Percentiles rank a stretch among this genome's conserved stretches.
phyloP scores from a whole-genome alignment of 805 yeast genomes.

The Nakazawaea anatomiae region DNA sequence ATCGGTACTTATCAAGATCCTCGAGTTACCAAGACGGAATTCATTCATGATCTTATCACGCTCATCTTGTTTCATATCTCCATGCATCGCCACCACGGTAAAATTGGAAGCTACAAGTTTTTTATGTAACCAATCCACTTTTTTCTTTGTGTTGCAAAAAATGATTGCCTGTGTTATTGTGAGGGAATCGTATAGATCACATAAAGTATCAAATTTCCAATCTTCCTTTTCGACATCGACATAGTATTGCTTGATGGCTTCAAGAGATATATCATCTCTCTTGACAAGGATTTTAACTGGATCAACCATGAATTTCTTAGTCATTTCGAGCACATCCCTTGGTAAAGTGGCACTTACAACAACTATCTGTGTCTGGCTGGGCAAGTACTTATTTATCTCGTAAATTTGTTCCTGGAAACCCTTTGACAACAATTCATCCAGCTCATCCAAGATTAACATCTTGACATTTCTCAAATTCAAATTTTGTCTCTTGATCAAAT shows the following conservation, averaged over 20 bases:
- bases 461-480: constrained; percentile 79
- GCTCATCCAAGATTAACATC: constrained; percentile 96
- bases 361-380: constrained; percentile 88
- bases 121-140: constrained; percentile 84
- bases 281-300: constrained; percentile 93
- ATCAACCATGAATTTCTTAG: constrained; percentile 89
- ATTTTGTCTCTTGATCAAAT: constrained; percentile 88
- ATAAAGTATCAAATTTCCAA: constrained; percentile 90
- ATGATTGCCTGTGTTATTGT: constrained; percentile 97
- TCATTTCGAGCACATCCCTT: constrained; percentile 83
- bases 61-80: constrained; percentile 91
- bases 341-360: constrained; percentile 95
- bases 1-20: constrained; percentile 90
- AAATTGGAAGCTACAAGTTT: constrained; percentile 73
- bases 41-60: constrained; percentile 94
- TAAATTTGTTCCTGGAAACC: constrained; percentile 96
- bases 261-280: constrained; percentile 91
- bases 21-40: constrained; percentile 89
- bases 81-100: constrained; percentile 93
- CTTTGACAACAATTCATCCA: constrained; percentile 90
- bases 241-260: constrained; percentile 91
- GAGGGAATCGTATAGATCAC: constrained; percentile 91
- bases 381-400: constrained; percentile 85
- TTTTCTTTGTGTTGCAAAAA: constrained; percentile 92
- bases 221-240: constrained; percentile 89